Conservation (phyloP, 345 rosid species). For the Populus simonii region DNA sequence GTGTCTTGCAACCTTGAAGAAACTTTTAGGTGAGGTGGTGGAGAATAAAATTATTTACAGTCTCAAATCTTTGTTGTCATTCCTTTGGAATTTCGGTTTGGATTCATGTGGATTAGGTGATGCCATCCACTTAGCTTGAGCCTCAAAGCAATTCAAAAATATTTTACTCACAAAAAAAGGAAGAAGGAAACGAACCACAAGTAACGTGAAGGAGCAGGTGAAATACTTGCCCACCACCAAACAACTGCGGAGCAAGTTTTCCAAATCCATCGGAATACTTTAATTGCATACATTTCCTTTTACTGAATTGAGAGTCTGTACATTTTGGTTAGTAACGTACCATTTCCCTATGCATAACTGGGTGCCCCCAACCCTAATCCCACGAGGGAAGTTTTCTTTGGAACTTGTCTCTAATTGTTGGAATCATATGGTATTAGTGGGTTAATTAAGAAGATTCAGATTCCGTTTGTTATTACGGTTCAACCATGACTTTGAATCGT, state of each 20-base stretch:
- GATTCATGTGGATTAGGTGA: constrained; percentile 50
- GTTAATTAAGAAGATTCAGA: too few species aligned
- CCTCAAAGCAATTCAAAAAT: constrained; percentile 1
- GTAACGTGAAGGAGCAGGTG: constrained; percentile 24
- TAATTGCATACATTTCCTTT: not conserved
- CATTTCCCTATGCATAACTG: not conserved
- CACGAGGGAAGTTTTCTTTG: not conserved
- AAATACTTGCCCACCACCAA: not conserved
- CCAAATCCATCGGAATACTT: not conserved
- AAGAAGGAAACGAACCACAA: constrained; percentile 18
- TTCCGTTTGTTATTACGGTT: too few species aligned
- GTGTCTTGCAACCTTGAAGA: not conserved
- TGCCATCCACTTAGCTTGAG: constrained; percentile 12
- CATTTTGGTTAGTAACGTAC: not conserved
- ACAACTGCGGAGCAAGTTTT: constrained; percentile 1
- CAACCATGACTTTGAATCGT: too few species aligned
- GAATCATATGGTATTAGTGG: too few species aligned
- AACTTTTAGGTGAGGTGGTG: constrained; percentile 37
- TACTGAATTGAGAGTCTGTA: not conserved
- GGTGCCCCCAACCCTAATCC: not conserved
- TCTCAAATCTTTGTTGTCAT: constrained; percentile 46
- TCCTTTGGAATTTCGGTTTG: constrained; percentile 54
- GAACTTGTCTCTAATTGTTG: not conserved
- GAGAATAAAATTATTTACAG: constrained; percentile 15
- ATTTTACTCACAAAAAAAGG: not conserved